A percentile compares a stretch with the other conserved stretches of the same genome.
Conservation (phyloP, 805 yeast genomes). For the Barnettozyma californica region DNA sequence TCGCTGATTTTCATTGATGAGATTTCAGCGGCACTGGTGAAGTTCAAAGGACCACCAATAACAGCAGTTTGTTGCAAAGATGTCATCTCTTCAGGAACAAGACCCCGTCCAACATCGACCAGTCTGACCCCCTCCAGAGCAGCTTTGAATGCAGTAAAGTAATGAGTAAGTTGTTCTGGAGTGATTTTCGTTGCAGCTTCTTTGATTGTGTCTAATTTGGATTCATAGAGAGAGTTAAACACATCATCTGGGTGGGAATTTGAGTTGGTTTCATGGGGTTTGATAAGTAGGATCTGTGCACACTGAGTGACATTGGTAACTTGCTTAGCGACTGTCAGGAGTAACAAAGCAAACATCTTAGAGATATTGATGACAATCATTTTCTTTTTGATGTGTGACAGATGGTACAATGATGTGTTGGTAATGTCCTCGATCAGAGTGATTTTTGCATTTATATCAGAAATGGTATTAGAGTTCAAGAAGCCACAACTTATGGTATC, state of each 20-base stretch:
- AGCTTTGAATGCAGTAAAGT: constrained; percentile 27
- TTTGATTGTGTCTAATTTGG: constrained; percentile 19
- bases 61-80: constrained; percentile 20
- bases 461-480: constrained; percentile 22
- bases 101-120: constrained; percentile 37
- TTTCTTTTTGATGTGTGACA: constrained; percentile 24
- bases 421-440: constrained; percentile 18
- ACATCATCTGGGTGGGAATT: constrained; percentile 25
- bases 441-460: constrained; percentile 24
- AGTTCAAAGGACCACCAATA: constrained; percentile 28
- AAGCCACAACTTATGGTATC: constrained; percentile 26
- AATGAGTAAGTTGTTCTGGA: constrained; percentile 27
- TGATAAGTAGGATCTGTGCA: constrained; percentile 32
- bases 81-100: constrained; percentile 23
- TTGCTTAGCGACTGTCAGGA: constrained; percentile 26
- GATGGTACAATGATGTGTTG: constrained; percentile 17
- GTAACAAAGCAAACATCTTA: constrained; percentile 29
- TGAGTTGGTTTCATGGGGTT: constrained; percentile 27
- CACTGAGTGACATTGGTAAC: constrained; percentile 29
- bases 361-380: constrained; percentile 32
- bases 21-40: constrained; percentile 22
- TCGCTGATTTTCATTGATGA: constrained; percentile 17
- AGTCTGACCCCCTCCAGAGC: constrained; percentile 29
- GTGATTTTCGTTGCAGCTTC: constrained; percentile 14
- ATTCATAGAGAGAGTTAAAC: constrained; percentile 22